A percentile compares a stretch with the other conserved stretches of the same genome.
Evolutionary conservation across 768 basidiomycete genomes (phyloP).

Genomic region (Cystofilobasidium capitatum): DNA sequence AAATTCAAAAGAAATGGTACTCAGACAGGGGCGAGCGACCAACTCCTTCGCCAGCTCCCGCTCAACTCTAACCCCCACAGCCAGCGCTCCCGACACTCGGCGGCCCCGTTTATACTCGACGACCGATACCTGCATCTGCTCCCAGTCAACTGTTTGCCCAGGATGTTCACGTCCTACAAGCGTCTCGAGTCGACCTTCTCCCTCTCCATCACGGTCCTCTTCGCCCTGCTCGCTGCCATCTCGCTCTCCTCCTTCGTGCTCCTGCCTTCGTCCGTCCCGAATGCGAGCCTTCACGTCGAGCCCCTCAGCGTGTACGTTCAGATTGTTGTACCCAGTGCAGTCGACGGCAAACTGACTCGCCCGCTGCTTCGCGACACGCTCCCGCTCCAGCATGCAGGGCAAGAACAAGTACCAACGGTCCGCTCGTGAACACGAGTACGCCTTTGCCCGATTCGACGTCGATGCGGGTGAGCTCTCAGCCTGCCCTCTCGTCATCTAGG

Average conservation of each 20-base stretch:
- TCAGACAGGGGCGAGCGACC: no score
- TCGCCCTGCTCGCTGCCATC: constrained; percentile 60
- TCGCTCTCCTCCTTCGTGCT: constrained; percentile 65
- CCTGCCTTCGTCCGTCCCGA: constrained; percentile 29
- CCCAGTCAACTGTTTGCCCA: no score
- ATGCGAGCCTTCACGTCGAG: constrained; percentile 45
- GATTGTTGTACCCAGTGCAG: neutral
- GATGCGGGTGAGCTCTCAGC: constrained; percentile 53
- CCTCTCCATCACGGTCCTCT: constrained; percentile 46
- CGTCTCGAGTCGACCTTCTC: constrained; percentile 8
- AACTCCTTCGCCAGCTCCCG: no score
- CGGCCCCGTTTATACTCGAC: no score
- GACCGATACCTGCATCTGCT: no score
- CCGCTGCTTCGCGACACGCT: neutral
- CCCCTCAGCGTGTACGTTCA: constrained; percentile 61
- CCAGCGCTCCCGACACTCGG: no score
- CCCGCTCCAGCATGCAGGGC: constrained; percentile 24
- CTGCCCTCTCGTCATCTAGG: neutral
- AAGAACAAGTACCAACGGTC: constrained; percentile 11
- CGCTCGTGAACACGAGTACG: constrained; percentile 60
- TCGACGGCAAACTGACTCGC: neutral
- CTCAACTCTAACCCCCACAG: no score
- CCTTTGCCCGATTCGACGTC: constrained; percentile 71
- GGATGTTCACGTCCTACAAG: constrained; percentile 19
- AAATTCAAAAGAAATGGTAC: no score